Evolutionary conservation across 2,329 filamentous ascomycete species (phyloP), one percentile per base, ranked within the genome.

Genomic region (Neophaeococcomyces aloes): DNA sequence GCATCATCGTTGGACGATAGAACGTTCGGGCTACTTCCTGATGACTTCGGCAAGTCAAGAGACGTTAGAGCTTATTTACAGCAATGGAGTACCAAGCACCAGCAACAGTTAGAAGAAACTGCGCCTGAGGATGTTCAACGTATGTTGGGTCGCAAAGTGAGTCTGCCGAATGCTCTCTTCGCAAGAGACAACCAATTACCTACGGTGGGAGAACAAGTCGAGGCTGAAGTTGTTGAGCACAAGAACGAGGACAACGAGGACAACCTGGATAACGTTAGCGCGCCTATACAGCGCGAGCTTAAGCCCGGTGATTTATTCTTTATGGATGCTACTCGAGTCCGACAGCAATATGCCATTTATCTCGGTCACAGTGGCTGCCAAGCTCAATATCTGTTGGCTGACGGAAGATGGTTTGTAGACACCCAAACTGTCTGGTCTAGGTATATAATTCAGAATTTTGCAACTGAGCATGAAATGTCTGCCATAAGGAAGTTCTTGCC

Each of bases 111-210:
- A 5, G 18, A 38, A 44, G 34, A 38, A 3, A 44, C 29, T 27
- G 41, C 41, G 13, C 41, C 33, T 11, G 17, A 13, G 21, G 34
- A 38, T 10, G 34, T 44, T 7, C 30, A 32, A 31, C 11, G 27
- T 25, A 29, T 42, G 7, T 25, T 32, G 27, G 40, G 23, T 5
- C 40, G 52, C 29, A 21, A 46, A 31, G 40, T 46, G 13, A 34
- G 38, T 3, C 27, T 54, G 17, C 52, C 52, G 5, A 48, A 54
- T 31, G 53, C 52, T 14, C 35, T 54, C 2, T 54, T 53, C 41
- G 39, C 17, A 13, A 15, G 30, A 34, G 31, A 42, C 23, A 21
- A 34, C n/a, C 10, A 6, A n/a, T 3, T 17, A 41, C 4, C 31
- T 3, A 45, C 48, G 29, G 47, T 48, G 31, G 48, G 50, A 13